Conservation (phyloP, 2,329 filamentous ascomycete genomes). For the Botrytis galanthina region DNA sequence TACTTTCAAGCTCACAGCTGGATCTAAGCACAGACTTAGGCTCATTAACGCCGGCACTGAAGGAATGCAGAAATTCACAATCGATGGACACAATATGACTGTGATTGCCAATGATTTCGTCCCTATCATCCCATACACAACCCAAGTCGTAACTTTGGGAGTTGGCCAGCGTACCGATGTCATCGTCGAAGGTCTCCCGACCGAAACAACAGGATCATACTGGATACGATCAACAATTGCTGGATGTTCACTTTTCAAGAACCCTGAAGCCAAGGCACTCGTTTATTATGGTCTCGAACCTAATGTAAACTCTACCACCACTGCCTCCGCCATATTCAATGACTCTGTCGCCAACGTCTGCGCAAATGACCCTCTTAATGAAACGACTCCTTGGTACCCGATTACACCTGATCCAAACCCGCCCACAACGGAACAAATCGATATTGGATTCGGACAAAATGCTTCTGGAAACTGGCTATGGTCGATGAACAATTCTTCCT, state of each 20-base stretch:
- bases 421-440: conserved; percentile 27
- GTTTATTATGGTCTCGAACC: conserved; percentile 58
- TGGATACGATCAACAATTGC: conserved; percentile 55
- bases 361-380: conserved; percentile 27
- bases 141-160: conserved; percentile 42
- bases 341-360: conserved; percentile 23
- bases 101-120: conserved; percentile 64
- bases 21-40: conserved; percentile 46
- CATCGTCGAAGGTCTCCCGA: conserved; percentile 45
- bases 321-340: conserved; percentile 25
- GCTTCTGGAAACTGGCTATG: conserved; percentile 49
- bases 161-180: conserved; percentile 43
- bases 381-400: conserved; percentile 29
- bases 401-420: conserved; percentile 28
- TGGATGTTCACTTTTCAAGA: conserved; percentile 46
- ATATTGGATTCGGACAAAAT: conserved; percentile 48
- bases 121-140: conserved; percentile 59
- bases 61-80: conserved; percentile 45
- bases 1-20: conserved; percentile 41
- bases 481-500: conserved; percentile 51
- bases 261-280: conserved; percentile 54
- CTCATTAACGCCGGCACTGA: conserved; percentile 48
- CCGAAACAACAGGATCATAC: conserved; percentile 42
- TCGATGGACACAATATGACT: conserved; percentile 53
- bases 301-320: conserved; percentile 22